Evolutionary conservation across 2,329 filamentous ascomycete genomes (phyloP).

Genomic region (Alternaria brassicae): DNA sequence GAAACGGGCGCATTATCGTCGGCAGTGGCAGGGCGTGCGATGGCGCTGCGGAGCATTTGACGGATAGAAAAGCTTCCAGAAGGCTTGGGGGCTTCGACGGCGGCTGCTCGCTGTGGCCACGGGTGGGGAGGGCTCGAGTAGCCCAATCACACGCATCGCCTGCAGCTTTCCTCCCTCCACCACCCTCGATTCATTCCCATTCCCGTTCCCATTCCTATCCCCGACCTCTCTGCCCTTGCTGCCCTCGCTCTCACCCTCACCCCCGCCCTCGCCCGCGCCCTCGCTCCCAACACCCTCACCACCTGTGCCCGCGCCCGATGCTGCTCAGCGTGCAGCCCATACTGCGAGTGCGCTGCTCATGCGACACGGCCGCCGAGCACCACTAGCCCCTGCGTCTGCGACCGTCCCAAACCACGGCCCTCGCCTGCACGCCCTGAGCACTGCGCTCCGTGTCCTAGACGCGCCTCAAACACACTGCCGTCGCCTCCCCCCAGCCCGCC

Average conservation of each 20-base stretch:
- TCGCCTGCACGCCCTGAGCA: neutral
- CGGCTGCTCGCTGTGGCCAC: conserved; percentile 10
- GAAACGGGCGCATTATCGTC: neutral
- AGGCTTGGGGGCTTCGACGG: conserved; percentile 21
- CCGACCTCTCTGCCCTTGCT: conserved; percentile 9
- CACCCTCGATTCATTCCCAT: conserved; percentile 1
- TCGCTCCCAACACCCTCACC: conserved; percentile 4
- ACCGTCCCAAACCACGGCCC: neutral
- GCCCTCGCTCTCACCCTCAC: too few relatives aligned
- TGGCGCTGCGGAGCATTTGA: conserved; percentile 16
- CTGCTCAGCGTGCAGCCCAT: conserved; percentile 35
- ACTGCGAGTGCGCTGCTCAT: conserved; percentile 45
- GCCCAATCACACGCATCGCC: conserved; percentile 16
- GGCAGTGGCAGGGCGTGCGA: conserved; percentile 9
- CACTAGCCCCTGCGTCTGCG: conserved; percentile 24
- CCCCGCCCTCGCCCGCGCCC: neutral
- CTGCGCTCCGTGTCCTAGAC: conserved; percentile 8
- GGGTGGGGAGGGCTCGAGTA: conserved; percentile 19
- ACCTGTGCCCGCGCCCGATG: conserved; percentile 32
- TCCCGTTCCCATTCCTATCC: conserved; percentile 4
- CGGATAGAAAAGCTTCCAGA: conserved; percentile 23
- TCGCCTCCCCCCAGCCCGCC: neutral
- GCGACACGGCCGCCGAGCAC: conserved; percentile 41
- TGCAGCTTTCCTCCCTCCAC: conserved; percentile 18
- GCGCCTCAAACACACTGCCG: conserved; percentile 1